Evolutionary conservation across 768 basidiomycete species (phyloP).

Genomic region (Calocybe cyanea): DNA sequence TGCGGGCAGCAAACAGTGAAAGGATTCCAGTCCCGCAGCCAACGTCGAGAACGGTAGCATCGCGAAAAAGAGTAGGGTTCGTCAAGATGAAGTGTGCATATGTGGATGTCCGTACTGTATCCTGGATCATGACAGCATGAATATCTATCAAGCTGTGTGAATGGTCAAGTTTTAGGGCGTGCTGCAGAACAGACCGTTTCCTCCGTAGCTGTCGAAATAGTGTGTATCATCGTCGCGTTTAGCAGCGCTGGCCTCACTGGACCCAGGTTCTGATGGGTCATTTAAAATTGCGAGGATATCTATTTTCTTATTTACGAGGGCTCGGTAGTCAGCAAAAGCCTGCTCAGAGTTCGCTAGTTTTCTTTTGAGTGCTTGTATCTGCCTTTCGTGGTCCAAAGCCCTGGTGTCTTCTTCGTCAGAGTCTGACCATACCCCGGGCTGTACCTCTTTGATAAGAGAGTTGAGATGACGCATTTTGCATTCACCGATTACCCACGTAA

Average conservation of each 20-base stretch:
- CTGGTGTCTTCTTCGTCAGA: constrained; percentile 56
- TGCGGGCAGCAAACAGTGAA: constrained; percentile 83
- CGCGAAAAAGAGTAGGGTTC: constrained; percentile 77
- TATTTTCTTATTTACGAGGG: constrained; percentile 51
- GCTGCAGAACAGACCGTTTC: constrained; percentile 60
- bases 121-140: constrained; percentile 95
- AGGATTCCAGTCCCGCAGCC: constrained; percentile 96
- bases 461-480: constrained; percentile 3
- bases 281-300: constrained; percentile 42
- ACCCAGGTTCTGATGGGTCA: constrained; percentile 32
- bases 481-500: constrained; percentile 60
- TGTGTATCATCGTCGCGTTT: constrained; percentile 84
- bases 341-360: constrained; percentile 57
- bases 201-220: constrained; percentile 88
- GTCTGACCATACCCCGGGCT: constrained; percentile 73
- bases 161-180: not conserved
- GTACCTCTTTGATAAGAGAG: constrained; percentile 44
- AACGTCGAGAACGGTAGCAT: constrained; percentile 88
- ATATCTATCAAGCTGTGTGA: constrained; percentile 56
- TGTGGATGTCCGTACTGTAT: constrained; percentile 88
- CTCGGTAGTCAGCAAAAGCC: constrained; percentile 61
- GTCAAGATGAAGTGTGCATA: constrained; percentile 90
- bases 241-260: constrained; percentile 23
- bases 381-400: constrained; percentile 30
- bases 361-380: constrained; percentile 56